These are phyloP conservation scores for Parafenestella ontariensis DNA, from an alignment of 2,329 filamentous ascomycete species.

Conservation along the genomic window DNA sequence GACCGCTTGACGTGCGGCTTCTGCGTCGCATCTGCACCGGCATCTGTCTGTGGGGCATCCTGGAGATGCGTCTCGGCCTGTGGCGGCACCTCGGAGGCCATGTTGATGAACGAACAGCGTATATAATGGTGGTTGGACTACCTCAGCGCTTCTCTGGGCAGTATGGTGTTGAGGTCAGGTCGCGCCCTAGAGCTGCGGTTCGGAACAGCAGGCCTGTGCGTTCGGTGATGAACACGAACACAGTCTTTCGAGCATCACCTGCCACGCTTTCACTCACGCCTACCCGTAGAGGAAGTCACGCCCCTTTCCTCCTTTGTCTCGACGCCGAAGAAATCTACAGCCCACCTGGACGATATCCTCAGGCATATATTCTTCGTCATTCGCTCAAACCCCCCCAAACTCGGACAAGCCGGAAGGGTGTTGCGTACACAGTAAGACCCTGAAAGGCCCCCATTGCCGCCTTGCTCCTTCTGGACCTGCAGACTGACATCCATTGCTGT, in stretches of 20 bases:
- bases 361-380: conserved; percentile 20
- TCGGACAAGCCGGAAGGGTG: conserved; percentile 39
- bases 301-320: conserved; percentile 7
- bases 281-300: conserved; percentile 7
- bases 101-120: conserved; percentile 15
- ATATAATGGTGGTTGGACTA: neutral
- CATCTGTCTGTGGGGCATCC: conserved; percentile 10
- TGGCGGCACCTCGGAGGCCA: conserved; percentile 36
- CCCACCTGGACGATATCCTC: conserved; percentile 8
- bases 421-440: conserved; percentile 43
- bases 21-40: conserved; percentile 29
- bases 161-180: neutral
- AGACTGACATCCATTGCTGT: conserved; percentile 5
- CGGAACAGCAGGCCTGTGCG: conserved; percentile 9
- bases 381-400: conserved; percentile 28
- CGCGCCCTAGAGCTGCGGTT: neutral
- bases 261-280: conserved; percentile 17
- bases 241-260: conserved; percentile 23
- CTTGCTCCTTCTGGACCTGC: conserved; percentile 15
- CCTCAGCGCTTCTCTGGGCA: neutral
- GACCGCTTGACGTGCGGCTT: conserved; percentile 46
- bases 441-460: conserved; percentile 21
- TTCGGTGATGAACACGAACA: conserved; percentile 12
- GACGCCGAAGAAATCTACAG: neutral
- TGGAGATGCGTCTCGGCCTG: conserved; percentile 15